phyloP scores from a whole-genome alignment of 176 grass and related monocot genomes.

The Elaeis guineensis region DNA sequence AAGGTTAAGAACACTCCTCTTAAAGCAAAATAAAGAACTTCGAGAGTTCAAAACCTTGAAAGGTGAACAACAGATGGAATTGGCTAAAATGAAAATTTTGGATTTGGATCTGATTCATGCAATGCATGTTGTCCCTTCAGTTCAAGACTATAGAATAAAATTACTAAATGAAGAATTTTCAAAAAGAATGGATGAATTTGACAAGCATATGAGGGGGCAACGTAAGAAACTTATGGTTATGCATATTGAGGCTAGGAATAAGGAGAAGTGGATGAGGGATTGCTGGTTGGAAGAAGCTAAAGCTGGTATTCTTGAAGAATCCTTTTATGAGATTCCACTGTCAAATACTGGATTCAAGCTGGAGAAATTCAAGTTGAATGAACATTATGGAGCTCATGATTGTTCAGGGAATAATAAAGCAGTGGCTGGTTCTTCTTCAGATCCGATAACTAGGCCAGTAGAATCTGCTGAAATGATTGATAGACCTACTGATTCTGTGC shows the following conservation, averaged over 20 bases:
- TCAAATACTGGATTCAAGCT: constrained; percentile 30
- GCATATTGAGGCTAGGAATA: constrained; percentile 59
- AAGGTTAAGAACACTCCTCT: constrained; percentile 37
- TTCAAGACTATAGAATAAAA: constrained; percentile 24
- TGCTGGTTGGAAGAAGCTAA: constrained; percentile 52
- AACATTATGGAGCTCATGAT: not conserved
- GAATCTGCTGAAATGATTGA: too few species aligned
- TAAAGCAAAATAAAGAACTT: constrained; percentile 34
- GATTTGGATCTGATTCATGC: constrained; percentile 15
- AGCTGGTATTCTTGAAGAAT: constrained; percentile 55
- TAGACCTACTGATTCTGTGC: too few species aligned
- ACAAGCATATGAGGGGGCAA: constrained; percentile 37
- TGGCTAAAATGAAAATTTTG: constrained; percentile 16
- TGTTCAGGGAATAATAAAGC: not conserved
- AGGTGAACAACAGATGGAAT: constrained; percentile 23
- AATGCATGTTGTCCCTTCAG: constrained; percentile 17
- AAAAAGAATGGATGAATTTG: constrained; percentile 27
- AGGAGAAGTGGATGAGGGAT: constrained; percentile 36
- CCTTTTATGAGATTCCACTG: constrained; percentile 36
- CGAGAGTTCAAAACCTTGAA: constrained; percentile 31
- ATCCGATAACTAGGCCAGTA: not conserved
- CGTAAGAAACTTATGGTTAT: constrained; percentile 29
- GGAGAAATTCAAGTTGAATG: constrained; percentile 32
- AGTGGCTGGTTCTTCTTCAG: not conserved
- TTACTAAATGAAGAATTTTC: constrained; percentile 29